Evolutionary conservation across 192 early-diverging fungal species (phyloP).

Genomic region (Umbelopsis ramanniana): DNA sequence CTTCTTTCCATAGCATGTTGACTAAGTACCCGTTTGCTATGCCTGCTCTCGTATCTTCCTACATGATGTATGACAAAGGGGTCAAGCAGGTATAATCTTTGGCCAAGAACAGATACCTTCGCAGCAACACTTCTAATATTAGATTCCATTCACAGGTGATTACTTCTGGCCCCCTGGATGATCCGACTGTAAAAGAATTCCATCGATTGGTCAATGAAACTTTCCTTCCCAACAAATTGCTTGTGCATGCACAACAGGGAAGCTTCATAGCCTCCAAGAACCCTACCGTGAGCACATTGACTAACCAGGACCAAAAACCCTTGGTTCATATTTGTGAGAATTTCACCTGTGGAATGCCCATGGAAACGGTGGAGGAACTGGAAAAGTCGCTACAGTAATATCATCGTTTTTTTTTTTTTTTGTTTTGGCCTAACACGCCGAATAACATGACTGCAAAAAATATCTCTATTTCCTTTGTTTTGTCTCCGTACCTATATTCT

Average conservation of each 20-base stretch:
- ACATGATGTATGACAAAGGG: slow-evolving; percentile 39
- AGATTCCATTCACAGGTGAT: slow-evolving; percentile 35
- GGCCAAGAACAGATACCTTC: too few relatives aligned
- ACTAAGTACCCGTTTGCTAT: slow-evolving; percentile 43
- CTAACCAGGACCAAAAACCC: slow-evolving; percentile 18
- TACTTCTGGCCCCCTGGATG: slow-evolving; percentile 24
- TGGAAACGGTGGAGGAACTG: slow-evolving; percentile 40
- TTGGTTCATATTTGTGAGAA: slow-evolving; percentile 56
- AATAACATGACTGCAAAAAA: too few relatives aligned
- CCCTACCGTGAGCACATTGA: slow-evolving; percentile 31
- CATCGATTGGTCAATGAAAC: slow-evolving; percentile 26
- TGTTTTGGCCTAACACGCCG: too few relatives aligned
- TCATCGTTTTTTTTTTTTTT: too few relatives aligned
- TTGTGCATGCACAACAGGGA: slow-evolving; percentile 26
- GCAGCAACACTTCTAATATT: not conserved
- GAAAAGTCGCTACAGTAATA: slow-evolving; percentile 6
- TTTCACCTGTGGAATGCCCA: slow-evolving; percentile 59
- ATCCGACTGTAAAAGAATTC: slow-evolving; percentile 23
- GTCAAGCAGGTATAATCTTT: slow-evolving; percentile 44
- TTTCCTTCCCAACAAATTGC: slow-evolving; percentile 49
- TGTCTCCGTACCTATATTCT: too few relatives aligned
- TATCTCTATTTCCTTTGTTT: too few relatives aligned
- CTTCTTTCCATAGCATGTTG: slow-evolving; percentile 35
- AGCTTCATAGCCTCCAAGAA: slow-evolving; percentile 32
- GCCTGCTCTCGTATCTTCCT: slow-evolving; percentile 44